phyloP scores from a whole-genome alignment of 768 basidiomycete species.

The Boletus speciosus region DNA sequence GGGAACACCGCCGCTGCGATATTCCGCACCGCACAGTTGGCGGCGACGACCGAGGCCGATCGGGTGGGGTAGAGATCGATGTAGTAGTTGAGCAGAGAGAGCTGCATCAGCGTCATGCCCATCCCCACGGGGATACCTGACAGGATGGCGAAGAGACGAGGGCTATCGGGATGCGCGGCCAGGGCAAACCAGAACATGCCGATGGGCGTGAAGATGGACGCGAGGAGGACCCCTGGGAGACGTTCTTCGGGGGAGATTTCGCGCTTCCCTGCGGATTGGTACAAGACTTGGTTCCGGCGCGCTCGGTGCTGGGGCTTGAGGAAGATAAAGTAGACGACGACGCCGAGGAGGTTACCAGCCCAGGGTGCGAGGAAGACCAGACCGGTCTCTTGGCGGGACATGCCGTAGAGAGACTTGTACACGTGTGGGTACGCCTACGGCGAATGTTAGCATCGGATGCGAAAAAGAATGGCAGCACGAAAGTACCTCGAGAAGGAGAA shows the following conservation, averaged over 20 bases:
- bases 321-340: constrained; percentile 24
- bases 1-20: constrained; percentile 20
- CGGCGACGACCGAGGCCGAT: constrained; percentile 29
- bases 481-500: constrained; percentile 27
- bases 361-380: constrained; percentile 27
- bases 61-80: constrained; percentile 30
- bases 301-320: constrained; percentile 22
- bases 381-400: constrained; percentile 24
- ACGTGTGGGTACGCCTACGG: constrained; percentile 23
- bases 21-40: constrained; percentile 26
- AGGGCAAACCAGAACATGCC: constrained; percentile 30
- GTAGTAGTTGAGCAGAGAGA: constrained; percentile 29
- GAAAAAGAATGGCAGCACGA: not conserved
- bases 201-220: constrained; percentile 25
- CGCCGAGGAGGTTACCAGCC: constrained; percentile 25
- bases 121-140: constrained; percentile 28
- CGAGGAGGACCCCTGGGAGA: constrained; percentile 24
- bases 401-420: constrained; percentile 17
- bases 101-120: constrained; percentile 29
- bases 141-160: constrained; percentile 10
- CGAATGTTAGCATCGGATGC: not conserved
- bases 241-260: constrained; percentile 27
- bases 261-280: constrained; percentile 20
- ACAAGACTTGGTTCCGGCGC: constrained; percentile 12
- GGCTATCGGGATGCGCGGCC: constrained; percentile 13